A percentile compares a stretch with the other conserved stretches of the same genome.
Evolutionary conservation across 768 basidiomycete species (phyloP).

Genomic region (Brasilioporus rufonigricans): DNA sequence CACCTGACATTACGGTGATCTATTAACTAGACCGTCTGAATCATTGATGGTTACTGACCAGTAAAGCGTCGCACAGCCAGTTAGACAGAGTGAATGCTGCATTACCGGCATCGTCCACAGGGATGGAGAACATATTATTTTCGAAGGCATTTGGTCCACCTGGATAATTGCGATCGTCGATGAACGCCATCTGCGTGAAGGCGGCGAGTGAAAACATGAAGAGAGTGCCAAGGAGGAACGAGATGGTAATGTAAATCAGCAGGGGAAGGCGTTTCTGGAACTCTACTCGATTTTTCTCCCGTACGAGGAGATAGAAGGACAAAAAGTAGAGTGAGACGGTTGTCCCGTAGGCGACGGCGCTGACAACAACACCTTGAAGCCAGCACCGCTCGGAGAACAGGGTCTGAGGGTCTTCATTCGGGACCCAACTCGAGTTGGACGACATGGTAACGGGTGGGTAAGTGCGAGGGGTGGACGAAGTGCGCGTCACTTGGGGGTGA

Average conservation of each 20-base stretch:
- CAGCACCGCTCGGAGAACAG: constrained; percentile 18
- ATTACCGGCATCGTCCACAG: constrained; percentile 15
- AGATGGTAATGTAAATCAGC: constrained; percentile 2
- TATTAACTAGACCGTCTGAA: not conserved
- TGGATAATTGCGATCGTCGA: constrained; percentile 32
- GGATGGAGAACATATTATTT: constrained; percentile 19
- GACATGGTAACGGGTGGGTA: constrained; percentile 5
- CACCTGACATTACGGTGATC: not conserved
- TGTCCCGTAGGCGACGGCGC: constrained; percentile 10
- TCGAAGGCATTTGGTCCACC: constrained; percentile 31
- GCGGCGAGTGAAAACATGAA: constrained; percentile 16
- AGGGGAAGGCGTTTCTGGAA: constrained; percentile 5
- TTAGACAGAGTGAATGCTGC: constrained; percentile 8
- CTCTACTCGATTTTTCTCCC: not conserved
- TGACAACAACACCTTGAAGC: constrained; percentile 18
- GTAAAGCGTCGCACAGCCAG: no score
- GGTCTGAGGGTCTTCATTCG: constrained; percentile 6
- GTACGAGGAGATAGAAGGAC: constrained; percentile 10
- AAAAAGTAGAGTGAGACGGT: constrained; percentile 3
- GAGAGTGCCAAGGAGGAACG: constrained; percentile 13
- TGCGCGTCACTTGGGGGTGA: not conserved
- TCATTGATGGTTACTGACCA: constrained; percentile 13
- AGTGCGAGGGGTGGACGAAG: not conserved
- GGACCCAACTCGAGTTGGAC: constrained; percentile 18
- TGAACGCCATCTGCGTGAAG: constrained; percentile 29